Percentiles rank a stretch among this genome's conserved stretches.
phyloP scores from a whole-genome alignment of 140 eudicot species.

The Cichorium intybus region DNA sequence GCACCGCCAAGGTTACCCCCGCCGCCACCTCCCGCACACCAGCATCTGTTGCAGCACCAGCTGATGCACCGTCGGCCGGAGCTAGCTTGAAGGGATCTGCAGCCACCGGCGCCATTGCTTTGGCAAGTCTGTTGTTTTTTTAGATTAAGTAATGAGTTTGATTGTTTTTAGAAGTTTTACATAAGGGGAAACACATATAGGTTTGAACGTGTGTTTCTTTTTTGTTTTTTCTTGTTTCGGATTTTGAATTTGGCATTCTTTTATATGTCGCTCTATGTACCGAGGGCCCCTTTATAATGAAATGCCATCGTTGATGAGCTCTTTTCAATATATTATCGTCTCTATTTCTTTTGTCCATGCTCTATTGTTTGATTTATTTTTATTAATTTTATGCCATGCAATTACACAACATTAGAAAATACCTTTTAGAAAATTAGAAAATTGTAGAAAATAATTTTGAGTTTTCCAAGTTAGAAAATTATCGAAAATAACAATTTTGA shows the following conservation, averaged over 20 bases:
- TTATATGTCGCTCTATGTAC: constrained; percentile 20
- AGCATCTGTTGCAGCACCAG: constrained; percentile 19
- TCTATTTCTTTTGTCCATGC: neutral
- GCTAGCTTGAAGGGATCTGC: constrained; percentile 41
- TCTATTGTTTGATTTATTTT: neutral
- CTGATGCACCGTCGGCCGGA: constrained; percentile 37
- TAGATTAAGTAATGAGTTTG: constrained; percentile 22
- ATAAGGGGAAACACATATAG: constrained; percentile 25
- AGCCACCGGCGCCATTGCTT: constrained; percentile 37
- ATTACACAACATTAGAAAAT: no score
- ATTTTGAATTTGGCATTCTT: constrained; percentile 31
- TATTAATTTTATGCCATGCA: no score
- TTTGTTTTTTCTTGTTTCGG: neutral
- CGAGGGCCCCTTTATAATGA: constrained; percentile 16
- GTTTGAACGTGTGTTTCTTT: constrained; percentile 20
- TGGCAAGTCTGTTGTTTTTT: constrained; percentile 44
- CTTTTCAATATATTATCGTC: constrained; percentile 9
- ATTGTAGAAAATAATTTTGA: no score
- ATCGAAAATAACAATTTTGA: no score
- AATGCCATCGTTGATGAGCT: constrained; percentile 37
- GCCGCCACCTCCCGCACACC: neutral
- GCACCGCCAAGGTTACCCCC: constrained; percentile 25
- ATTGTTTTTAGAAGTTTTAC: constrained; percentile 18
- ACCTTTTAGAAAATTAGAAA: no score
- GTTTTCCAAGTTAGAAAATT: no score